Percentiles rank a stretch among this genome's conserved stretches.
These are phyloP conservation scores for Aspergillus hiratsukae DNA, from an alignment of 2,329 filamentous ascomycete species.

Conservation along the genomic window DNA sequence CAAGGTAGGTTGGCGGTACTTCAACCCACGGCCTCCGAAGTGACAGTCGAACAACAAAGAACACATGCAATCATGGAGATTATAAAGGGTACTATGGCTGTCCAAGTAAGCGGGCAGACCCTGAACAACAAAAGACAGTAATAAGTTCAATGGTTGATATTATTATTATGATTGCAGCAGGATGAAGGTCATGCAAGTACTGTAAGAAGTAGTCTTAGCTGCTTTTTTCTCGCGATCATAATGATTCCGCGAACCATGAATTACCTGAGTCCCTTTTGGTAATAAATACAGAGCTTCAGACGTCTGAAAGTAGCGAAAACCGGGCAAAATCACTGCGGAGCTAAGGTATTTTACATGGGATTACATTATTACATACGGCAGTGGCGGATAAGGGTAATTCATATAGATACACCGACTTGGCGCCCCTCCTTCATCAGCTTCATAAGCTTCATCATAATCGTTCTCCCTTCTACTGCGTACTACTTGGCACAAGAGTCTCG, in stretches of 20 bases:
- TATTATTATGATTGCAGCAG: neutral
- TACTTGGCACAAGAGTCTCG: neutral
- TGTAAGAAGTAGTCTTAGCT: neutral
- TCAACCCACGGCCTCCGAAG: conserved; percentile 17
- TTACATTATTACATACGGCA: neutral
- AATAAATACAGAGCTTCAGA: neutral
- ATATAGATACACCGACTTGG: neutral
- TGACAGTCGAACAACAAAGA: conserved; percentile 13
- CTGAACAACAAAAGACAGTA: conserved; percentile 1
- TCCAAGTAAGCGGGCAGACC: conserved; percentile 5
- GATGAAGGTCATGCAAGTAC: neutral
- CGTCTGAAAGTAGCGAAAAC: neutral
- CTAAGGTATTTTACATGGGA: neutral
- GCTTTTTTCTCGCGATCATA: neutral
- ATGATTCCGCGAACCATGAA: neutral
- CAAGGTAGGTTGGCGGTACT: conserved; percentile 2
- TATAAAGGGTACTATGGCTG: neutral
- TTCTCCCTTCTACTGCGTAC: too few species aligned
- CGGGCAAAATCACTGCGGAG: neutral
- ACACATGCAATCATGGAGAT: conserved; percentile 17
- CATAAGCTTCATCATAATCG: neutral
- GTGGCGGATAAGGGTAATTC: neutral
- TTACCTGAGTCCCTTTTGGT: neutral
- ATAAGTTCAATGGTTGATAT: neutral
- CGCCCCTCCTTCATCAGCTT: neutral